Evolutionary conservation across 2,329 filamentous ascomycete species (phyloP).

Genomic region (Aspergillus terreus): DNA sequence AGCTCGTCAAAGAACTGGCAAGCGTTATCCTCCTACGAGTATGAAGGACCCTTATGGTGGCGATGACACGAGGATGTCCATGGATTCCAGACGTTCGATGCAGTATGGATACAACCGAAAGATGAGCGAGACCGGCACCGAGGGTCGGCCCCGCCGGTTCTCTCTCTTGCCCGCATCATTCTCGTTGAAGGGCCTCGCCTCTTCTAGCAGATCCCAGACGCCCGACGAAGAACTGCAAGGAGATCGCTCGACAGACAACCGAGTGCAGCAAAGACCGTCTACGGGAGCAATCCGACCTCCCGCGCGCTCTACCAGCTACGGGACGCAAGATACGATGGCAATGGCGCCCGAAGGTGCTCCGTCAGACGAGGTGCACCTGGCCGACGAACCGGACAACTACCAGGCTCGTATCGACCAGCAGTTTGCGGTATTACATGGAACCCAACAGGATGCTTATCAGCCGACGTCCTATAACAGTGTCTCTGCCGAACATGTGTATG

Average conservation of each 20-base stretch:
- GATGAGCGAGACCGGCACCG: conserved; percentile 62
- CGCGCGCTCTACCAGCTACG: conserved; percentile 30
- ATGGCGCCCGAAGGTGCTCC: conserved; percentile 25
- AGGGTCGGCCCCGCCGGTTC: conserved; percentile 62
- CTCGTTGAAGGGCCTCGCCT: conserved; percentile 62
- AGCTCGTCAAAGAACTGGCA: conserved; percentile 47
- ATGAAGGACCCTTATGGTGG: conserved; percentile 71
- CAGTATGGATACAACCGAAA: conserved; percentile 68
- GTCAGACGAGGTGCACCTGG: conserved; percentile 20
- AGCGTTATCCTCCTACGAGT: conserved; percentile 85
- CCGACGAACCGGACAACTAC: conserved; percentile 34
- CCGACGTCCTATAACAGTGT: conserved; percentile 23
- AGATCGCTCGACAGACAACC: conserved; percentile 33
- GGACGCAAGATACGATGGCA: conserved; percentile 29
- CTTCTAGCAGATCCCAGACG: conserved; percentile 50
- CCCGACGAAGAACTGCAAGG: conserved; percentile 40
- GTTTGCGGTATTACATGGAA: conserved; percentile 37
- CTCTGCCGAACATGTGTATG: conserved; percentile 30
- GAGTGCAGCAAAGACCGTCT: conserved; percentile 31
- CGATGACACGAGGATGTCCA: conserved; percentile 59
- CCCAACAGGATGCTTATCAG: conserved; percentile 27
- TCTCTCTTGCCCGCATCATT: conserved; percentile 65
- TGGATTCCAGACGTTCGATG: conserved; percentile 72
- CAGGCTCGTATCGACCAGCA: conserved; percentile 41
- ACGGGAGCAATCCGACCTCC: conserved; percentile 29